Evolutionary conservation across 208 protist genomes (phyloP).

Genomic region (Chromosphaera perkinsii): DNA sequence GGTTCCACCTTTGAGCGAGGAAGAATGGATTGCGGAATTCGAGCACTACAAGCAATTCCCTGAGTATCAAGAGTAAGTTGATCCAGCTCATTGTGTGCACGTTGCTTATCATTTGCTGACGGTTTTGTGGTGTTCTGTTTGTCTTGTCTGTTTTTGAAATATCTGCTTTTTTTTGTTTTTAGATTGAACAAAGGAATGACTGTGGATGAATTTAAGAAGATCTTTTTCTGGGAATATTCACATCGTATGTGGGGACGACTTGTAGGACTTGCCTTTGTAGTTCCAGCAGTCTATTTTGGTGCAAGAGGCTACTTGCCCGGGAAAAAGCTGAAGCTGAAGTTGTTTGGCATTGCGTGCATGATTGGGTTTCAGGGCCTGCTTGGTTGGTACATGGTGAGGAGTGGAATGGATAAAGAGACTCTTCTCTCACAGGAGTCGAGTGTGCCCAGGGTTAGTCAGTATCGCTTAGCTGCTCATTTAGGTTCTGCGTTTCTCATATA

Average conservation of each 20-base stretch:
- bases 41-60: conserved; percentile 88
- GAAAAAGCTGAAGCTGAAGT: neutral
- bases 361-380: conserved; percentile 65
- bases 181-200: conserved; percentile 71
- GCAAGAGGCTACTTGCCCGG: conserved; percentile 1
- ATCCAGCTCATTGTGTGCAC: neutral
- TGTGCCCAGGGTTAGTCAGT: conserved; percentile 65
- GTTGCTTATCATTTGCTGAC: neutral
- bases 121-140: too few relatives aligned
- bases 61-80: conserved; percentile 78
- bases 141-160: neutral
- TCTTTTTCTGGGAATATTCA: conserved; percentile 91
- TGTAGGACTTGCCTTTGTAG: conserved; percentile 50
- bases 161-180: neutral
- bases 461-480: conserved; percentile 83
- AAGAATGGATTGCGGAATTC: conserved; percentile 88
- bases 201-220: conserved; percentile 86
- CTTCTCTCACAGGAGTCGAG: conserved; percentile 55
- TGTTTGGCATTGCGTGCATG: neutral
- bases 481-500: conserved; percentile 87
- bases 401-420: conserved; percentile 73
- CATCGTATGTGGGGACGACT: conserved; percentile 77
- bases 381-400: conserved; percentile 95
- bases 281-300: conserved; percentile 50
- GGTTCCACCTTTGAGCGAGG: conserved; percentile 71